Evolutionary conservation across 2,329 filamentous ascomycete species (phyloP), one percentile per base, ranked within the genome.

Genomic region (Nemania bipapillata): DNA sequence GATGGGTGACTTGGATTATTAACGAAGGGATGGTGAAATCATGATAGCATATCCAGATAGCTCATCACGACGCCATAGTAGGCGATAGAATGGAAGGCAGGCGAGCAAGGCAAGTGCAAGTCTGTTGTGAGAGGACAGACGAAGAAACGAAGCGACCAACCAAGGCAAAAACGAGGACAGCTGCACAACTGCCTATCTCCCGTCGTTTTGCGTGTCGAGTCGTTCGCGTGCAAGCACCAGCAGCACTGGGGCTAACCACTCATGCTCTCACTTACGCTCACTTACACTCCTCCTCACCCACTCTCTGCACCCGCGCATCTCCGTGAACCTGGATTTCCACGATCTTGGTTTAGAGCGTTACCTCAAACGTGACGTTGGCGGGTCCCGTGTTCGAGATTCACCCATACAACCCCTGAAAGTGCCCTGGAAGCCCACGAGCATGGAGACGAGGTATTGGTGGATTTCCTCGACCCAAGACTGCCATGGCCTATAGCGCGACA

Each of bases 311-410:
- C 55, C 59, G 28, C 58, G 20, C 40, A 59, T 67, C 54, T 37
- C 60, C 60, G 50, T 59, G 42, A 63, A 65, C 62, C 65, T 56
- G 54, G 65, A 57, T 67, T 59, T 55, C 42, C 57, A 35, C 42
- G 58, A 66, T 62, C 58, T 56, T 61, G 55, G 64, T 57, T 66
- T 58, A 68, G 64, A 50, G 55, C 40, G 45, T 52, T 42, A 63
- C 55, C 56, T 70, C 56, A 69, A 63, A 72, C 65, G 53, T 60
- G 52, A 63, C 52, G 42, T 59, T 66, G 60, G 56, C 62, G 52
- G 60, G 65, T 32, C 54, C n/a, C 49, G 56, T 66, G 70, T 72
- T 70, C 65, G 65, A 71, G 63, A 65, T 37, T 63, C 56, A 52
- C 42, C 56, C 40, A 60, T 55, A 54, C 62, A 50, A 37, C 55